Conservation (phyloP, 2,329 filamentous ascomycete species). For the Stemphylium beticola region DNA sequence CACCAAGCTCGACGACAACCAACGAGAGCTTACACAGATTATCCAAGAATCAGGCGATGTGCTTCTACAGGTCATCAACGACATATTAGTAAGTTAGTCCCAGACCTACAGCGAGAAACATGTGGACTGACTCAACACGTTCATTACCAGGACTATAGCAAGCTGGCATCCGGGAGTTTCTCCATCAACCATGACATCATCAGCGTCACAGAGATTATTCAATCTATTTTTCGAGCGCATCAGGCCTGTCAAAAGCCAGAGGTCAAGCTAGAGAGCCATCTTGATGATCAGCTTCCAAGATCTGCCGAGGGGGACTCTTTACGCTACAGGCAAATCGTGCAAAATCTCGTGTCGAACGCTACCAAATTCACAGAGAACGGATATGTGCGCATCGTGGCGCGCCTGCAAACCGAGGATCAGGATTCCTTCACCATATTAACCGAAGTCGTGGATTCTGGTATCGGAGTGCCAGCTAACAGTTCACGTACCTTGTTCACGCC, state of each 20-base stretch:
- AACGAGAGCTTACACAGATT: conserved; percentile 63
- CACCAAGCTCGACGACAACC: conserved; percentile 59
- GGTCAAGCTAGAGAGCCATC: conserved; percentile 54
- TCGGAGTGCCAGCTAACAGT: conserved; percentile 57
- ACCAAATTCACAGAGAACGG: conserved; percentile 67
- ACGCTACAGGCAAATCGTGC: conserved; percentile 66
- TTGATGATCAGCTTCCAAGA: conserved; percentile 57
- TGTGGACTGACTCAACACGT: too few species aligned
- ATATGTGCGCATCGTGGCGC: conserved; percentile 55
- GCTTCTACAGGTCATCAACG: conserved; percentile 67
- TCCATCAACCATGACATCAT: conserved; percentile 62
- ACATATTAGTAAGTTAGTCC: conserved; percentile 58
- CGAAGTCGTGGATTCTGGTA: conserved; percentile 61
- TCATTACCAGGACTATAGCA: conserved; percentile 59
- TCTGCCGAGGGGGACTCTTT: conserved; percentile 63
- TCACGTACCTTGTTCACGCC: conserved; percentile 60
- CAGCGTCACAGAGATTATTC: conserved; percentile 55
- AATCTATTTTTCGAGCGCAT: conserved; percentile 59
- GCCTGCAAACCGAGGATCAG: conserved; percentile 51
- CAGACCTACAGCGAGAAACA: too few species aligned
- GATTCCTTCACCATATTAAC: conserved; percentile 57
- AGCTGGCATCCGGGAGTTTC: conserved; percentile 65
- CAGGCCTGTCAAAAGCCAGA: conserved; percentile 55
- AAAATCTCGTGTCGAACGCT: conserved; percentile 67
- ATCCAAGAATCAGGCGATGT: conserved; percentile 66